Evolutionary conservation across 306 rosid genomes (phyloP).

Genomic region (Spatholobus suberectus): DNA sequence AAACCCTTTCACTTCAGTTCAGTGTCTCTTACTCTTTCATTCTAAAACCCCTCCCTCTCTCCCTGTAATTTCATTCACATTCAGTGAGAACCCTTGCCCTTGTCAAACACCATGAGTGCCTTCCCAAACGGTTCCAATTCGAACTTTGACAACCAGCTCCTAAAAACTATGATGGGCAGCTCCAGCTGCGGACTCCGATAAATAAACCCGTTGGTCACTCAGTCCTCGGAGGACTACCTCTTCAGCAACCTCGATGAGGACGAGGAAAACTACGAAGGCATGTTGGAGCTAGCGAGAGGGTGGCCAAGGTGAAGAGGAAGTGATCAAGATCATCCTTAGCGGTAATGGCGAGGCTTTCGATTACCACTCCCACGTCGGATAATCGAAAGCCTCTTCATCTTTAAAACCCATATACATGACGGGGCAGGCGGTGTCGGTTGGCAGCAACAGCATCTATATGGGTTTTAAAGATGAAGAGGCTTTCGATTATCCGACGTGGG

Average conservation of each 20-base stretch:
- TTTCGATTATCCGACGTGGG: conserved; percentile 89
- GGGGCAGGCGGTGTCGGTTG: conserved; percentile 82
- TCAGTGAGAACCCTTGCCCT: neutral
- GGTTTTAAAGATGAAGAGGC: conserved; percentile 79
- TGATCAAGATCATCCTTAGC: conserved; percentile 62
- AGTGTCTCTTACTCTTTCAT: no score
- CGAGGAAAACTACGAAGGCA: neutral
- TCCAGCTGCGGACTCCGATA: conserved; percentile 52
- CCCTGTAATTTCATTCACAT: no score
- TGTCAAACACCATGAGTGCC: conserved; percentile 58
- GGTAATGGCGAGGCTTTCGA: conserved; percentile 64
- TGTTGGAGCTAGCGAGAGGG: conserved; percentile 13
- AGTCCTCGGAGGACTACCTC: conserved; percentile 81
- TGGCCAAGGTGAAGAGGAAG: conserved; percentile 62
- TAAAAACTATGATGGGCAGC: conserved; percentile 67
- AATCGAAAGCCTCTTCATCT: no score
- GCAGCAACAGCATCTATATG: conserved; percentile 81
- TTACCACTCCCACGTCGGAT: no score
- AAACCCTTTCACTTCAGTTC: no score
- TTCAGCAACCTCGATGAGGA: conserved; percentile 33
- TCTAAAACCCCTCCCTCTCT: conserved; percentile 1
- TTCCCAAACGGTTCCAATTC: conserved; percentile 41
- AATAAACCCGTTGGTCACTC: conserved; percentile 58
- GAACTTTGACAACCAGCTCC: conserved; percentile 64
- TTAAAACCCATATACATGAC: conserved; percentile 82